A percentile compares a stretch with the other conserved stretches of the same genome.
phyloP scores from a whole-genome alignment of 805 yeast genomes.

The Priceomyces fermenticarens region DNA sequence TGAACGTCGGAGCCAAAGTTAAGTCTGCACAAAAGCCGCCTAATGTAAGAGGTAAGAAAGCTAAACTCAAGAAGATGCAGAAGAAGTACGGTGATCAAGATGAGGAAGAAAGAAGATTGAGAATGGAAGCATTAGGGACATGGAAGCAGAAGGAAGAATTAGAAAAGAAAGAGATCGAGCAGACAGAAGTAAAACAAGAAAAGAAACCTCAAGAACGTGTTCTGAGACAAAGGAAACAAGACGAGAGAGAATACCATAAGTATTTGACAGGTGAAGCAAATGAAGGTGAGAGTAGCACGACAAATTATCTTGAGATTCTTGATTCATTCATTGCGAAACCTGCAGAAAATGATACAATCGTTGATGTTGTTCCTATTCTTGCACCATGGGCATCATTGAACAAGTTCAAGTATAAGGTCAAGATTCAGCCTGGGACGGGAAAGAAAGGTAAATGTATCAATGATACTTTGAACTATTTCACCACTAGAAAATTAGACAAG shows the following conservation, averaged over 20 bases:
- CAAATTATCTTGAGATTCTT: slow-evolving; percentile 39
- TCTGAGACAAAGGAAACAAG: slow-evolving; percentile 43
- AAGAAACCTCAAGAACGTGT: slow-evolving; percentile 28
- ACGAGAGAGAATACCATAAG: slow-evolving; percentile 44
- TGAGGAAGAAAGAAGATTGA: slow-evolving; percentile 72
- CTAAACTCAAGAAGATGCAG: slow-evolving; percentile 77
- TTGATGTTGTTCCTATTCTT: slow-evolving; percentile 76
- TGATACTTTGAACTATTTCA: slow-evolving; percentile 63
- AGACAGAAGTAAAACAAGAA: slow-evolving; percentile 12
- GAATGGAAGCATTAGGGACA: slow-evolving; percentile 84
- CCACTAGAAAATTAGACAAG: slow-evolving; percentile 42
- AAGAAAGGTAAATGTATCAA: slow-evolving; percentile 86
- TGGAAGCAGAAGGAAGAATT: slow-evolving; percentile 51
- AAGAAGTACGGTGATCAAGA: slow-evolving; percentile 88
- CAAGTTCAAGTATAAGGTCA: slow-evolving; percentile 76
- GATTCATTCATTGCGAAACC: slow-evolving; percentile 48
- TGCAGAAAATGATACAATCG: slow-evolving; percentile 46
- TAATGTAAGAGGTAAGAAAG: slow-evolving; percentile 78
- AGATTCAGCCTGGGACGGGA: slow-evolving; percentile 72
- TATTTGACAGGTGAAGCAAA: slow-evolving; percentile 34
- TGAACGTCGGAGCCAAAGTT: slow-evolving; percentile 7
- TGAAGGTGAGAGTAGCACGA: slow-evolving; percentile 27
- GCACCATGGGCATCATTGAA: slow-evolving; percentile 87
- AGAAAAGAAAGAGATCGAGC: slow-evolving; percentile 17
- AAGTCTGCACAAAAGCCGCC: slow-evolving; percentile 20